A percentile compares a stretch with the other conserved stretches of the same genome.
Evolutionary conservation across 1,284 basidiomycete species (phyloP).

Genomic region (Cutaneotrichosporon sp.): DNA sequence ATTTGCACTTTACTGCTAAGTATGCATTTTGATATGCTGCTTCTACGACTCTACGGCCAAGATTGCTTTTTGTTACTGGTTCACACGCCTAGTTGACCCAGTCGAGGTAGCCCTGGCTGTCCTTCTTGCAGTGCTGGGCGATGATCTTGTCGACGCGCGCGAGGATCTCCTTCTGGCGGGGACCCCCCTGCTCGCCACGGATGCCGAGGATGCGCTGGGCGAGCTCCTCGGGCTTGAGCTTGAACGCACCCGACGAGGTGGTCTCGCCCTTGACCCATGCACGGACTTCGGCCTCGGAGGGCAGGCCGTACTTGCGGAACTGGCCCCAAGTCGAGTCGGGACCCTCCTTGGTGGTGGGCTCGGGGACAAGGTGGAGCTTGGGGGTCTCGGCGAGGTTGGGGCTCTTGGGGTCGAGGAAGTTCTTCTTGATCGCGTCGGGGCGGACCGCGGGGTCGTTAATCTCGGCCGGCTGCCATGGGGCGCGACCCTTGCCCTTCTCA

Average conservation of each 20-base stretch:
- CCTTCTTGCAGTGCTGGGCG: slow-evolving; percentile 28
- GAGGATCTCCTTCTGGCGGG: slow-evolving; percentile 29
- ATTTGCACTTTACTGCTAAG: not conserved
- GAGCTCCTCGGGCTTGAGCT: slow-evolving; percentile 39
- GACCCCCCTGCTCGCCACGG: slow-evolving; percentile 21
- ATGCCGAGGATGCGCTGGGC: slow-evolving; percentile 31
- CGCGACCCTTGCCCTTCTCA: slow-evolving; percentile 53
- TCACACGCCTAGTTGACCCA: slow-evolving; percentile 29
- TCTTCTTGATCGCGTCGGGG: slow-evolving; percentile 50
- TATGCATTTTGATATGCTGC: slow-evolving; percentile 6
- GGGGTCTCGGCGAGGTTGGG: slow-evolving; percentile 60
- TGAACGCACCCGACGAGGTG: slow-evolving; percentile 42
- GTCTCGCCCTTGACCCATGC: slow-evolving; percentile 37
- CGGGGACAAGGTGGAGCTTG: slow-evolving; percentile 29
- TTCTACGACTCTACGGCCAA: slow-evolving; percentile 2
- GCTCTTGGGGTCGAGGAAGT: slow-evolving; percentile 51
- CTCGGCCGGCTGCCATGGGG: slow-evolving; percentile 56
- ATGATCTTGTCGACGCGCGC: slow-evolving; percentile 31
- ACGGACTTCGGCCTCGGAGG: slow-evolving; percentile 35
- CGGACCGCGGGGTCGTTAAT: slow-evolving; percentile 52
- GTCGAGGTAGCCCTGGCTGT: slow-evolving; percentile 38
- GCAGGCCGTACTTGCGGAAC: slow-evolving; percentile 45
- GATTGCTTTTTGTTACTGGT: not conserved
- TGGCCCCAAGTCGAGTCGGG: slow-evolving; percentile 42
- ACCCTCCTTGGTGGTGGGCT: slow-evolving; percentile 18